Conservation (phyloP, 2,329 filamentous ascomycete species). For the Diaporthe citrichinensis region DNA sequence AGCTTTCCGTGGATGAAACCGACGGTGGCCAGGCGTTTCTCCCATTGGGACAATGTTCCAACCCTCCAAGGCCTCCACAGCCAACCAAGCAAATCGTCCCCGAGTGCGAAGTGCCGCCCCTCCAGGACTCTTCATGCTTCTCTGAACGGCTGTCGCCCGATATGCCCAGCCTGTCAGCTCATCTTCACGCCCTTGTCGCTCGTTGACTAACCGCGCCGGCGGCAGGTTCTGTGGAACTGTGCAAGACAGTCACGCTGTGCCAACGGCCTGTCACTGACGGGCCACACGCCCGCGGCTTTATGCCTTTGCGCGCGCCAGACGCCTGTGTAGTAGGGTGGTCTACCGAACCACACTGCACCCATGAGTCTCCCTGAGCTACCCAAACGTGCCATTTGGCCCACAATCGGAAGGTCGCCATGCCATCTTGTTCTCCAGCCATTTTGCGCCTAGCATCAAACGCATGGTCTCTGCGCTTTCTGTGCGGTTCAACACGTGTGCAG, state of each 20-base stretch:
- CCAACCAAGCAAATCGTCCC: conserved; percentile 26
- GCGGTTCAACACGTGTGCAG: background rate
- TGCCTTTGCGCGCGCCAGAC: conserved; percentile 23
- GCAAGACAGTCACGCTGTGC: background rate
- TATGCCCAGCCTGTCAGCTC: conserved; percentile 25
- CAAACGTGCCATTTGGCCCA: background rate
- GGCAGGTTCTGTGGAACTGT: conserved; percentile 13
- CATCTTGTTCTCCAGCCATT: background rate
- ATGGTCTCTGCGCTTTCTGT: background rate
- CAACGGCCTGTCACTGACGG: background rate
- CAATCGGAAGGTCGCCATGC: background rate
- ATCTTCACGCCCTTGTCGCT: conserved; percentile 19
- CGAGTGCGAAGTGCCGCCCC: background rate
- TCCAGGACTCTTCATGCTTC: background rate
- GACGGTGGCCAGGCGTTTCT: conserved; percentile 33
- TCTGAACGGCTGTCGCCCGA: background rate
- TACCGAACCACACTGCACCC: conserved; percentile 8
- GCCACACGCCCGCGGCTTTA: conserved; percentile 1
- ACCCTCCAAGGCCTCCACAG: conserved; percentile 29
- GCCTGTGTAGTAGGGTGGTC: background rate
- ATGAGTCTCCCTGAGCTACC: background rate
- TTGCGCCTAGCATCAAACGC: background rate
- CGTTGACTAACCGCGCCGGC: conserved; percentile 22
- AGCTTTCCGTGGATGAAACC: conserved; percentile 39
- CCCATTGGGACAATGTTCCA: conserved; percentile 38